Evolutionary conservation across 1,284 basidiomycete species (phyloP).

Genomic region (Spongispora temasekensis): DNA sequence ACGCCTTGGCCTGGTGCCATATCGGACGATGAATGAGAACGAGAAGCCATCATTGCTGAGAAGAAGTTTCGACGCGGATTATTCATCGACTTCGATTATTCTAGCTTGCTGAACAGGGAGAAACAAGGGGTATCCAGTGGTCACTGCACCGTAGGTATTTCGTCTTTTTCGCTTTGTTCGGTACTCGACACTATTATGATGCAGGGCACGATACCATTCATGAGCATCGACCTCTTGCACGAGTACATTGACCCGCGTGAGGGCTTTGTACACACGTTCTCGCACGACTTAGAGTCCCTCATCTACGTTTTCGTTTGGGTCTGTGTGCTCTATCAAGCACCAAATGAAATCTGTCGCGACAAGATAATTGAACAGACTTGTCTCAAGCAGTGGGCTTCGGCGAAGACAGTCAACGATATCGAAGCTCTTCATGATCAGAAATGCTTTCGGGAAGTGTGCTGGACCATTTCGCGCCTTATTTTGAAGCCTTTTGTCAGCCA

Average conservation of each 20-base stretch:
- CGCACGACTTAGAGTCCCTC: neutral
- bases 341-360: neutral
- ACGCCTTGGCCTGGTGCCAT: neutral
- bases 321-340: neutral
- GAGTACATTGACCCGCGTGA: neutral
- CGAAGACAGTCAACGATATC: neutral
- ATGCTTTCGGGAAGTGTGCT: neutral
- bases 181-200: neutral
- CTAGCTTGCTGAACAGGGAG: neutral
- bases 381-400: neutral
- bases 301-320: neutral
- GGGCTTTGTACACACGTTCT: neutral
- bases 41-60: neutral
- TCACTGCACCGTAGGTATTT: neutral
- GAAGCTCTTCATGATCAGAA: neutral
- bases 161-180: neutral
- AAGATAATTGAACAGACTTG: neutral
- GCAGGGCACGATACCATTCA: slow-evolving; percentile 1
- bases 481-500: neutral
- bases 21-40: neutral
- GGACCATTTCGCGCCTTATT: neutral
- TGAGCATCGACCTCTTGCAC: neutral
- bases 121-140: neutral
- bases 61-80: neutral
- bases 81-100: slow-evolving; percentile 1